phyloP scores from a whole-genome alignment of 208 protist genomes.

The Herpetomonas tarakana region DNA sequence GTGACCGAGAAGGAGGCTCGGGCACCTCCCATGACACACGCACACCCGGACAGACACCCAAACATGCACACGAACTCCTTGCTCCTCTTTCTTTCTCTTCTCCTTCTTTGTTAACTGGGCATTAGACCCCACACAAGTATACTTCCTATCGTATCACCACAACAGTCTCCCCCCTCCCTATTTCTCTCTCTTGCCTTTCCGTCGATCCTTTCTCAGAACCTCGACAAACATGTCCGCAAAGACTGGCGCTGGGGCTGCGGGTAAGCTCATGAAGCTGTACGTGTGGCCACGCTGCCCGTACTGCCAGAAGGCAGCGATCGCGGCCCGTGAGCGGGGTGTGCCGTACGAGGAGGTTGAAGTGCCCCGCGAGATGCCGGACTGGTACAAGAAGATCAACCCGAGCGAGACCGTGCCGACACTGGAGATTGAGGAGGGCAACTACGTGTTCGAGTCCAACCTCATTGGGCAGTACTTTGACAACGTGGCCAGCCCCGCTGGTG shows the following conservation, averaged over 20 bases:
- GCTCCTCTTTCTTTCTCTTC: no score
- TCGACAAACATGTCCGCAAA: background rate
- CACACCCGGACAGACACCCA: background rate
- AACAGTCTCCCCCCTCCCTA: no score
- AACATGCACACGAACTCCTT: background rate
- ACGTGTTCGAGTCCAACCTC: slow-evolving; percentile 67
- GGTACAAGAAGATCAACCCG: slow-evolving; percentile 79
- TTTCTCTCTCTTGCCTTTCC: no score
- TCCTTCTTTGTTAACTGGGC: no score
- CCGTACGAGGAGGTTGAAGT: slow-evolving; percentile 46
- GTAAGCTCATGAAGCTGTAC: slow-evolving; percentile 49
- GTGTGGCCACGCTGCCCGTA: slow-evolving; percentile 49
- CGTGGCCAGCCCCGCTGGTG: slow-evolving; percentile 16
- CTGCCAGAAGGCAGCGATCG: slow-evolving; percentile 65
- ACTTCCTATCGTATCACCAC: no score
- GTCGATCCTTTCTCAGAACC: no score
- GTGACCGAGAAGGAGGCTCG: no score
- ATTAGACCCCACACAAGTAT: no score
- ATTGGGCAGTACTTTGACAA: slow-evolving; percentile 73
- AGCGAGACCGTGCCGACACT: slow-evolving; percentile 68
- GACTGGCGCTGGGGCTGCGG: no score
- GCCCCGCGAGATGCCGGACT: slow-evolving; percentile 50
- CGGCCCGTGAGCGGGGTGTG: slow-evolving; percentile 48
- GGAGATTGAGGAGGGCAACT: slow-evolving; percentile 40
- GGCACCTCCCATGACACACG: no score